Evolutionary conservation across 2,329 filamentous ascomycete genomes (phyloP).

Genomic region (Zymoseptoria pseudotritici): DNA sequence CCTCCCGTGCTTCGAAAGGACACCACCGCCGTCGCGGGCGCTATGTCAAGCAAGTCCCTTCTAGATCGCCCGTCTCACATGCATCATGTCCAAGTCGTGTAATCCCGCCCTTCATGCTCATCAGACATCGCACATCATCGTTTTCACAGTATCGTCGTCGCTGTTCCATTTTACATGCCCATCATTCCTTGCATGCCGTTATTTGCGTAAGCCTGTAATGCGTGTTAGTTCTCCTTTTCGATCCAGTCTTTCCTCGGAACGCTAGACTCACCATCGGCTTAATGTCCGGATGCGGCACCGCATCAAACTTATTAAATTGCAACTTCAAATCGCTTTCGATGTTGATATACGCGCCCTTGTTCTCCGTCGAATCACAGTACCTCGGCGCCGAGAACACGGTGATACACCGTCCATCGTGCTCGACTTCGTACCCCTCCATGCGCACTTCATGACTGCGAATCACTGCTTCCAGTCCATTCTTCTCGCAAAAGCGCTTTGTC

Average conservation of each 20-base stretch:
- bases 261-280: slow-evolving; percentile 64
- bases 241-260: background rate
- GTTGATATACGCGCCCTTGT: slow-evolving; percentile 98
- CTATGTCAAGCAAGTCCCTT: no score
- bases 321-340: slow-evolving; percentile 87
- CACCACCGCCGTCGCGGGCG: no score
- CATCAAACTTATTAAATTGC: slow-evolving; percentile 86
- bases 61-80: no score
- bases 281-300: slow-evolving; percentile 91
- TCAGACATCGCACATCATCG: no score
- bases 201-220: slow-evolving; percentile 66
- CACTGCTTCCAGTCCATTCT: slow-evolving; percentile 86
- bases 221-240: background rate
- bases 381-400: slow-evolving; percentile 97
- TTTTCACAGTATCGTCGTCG: no score
- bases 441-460: slow-evolving; percentile 96
- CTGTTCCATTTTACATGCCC: slow-evolving; percentile 25
- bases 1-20: no score
- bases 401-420: slow-evolving; percentile 92
- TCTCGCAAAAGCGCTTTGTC: slow-evolving; percentile 93
- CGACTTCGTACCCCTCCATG: slow-evolving; percentile 98
- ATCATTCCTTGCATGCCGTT: slow-evolving; percentile 72
- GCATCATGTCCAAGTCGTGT: no score
- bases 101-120: no score
- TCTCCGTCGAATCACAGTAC: slow-evolving; percentile 97